phyloP scores from a whole-genome alignment of 2,329 filamentous ascomycete species.

The Fusarium globosum region DNA sequence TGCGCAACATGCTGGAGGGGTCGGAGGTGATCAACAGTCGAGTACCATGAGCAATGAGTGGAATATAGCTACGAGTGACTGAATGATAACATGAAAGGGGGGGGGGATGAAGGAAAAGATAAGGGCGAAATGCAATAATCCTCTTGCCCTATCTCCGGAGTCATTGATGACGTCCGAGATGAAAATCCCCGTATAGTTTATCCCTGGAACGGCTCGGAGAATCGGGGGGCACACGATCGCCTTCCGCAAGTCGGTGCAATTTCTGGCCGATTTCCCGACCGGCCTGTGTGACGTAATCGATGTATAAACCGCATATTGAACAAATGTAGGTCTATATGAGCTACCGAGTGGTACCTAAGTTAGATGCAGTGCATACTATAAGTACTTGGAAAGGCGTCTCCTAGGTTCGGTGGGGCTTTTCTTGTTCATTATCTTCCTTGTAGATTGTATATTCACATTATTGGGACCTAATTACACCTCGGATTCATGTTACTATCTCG shows the following conservation, averaged over 20 bases:
- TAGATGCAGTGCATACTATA: not conserved
- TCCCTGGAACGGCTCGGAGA: constrained; percentile 40
- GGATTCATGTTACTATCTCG: not conserved
- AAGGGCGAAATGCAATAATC: constrained; percentile 1
- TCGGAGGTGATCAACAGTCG: constrained; percentile 17
- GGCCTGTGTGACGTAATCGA: not conserved
- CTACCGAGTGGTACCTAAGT: not conserved
- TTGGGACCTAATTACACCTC: not conserved
- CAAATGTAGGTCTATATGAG: not conserved
- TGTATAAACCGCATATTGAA: not conserved
- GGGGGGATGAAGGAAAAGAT: too few species aligned
- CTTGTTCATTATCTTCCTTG: not conserved
- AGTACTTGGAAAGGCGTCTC: not conserved
- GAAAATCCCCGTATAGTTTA: constrained; percentile 39
- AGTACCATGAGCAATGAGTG: constrained; percentile 20
- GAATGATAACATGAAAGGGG: not conserved
- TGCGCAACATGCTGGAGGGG: constrained; percentile 45
- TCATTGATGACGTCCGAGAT: constrained; percentile 42
- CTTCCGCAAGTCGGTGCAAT: constrained; percentile 20
- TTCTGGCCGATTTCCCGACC: constrained; percentile 25
- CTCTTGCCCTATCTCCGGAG: constrained; percentile 15
- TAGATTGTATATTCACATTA: not conserved
- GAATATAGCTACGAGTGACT: not conserved
- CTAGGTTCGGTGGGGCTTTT: not conserved
- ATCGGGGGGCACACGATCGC: constrained; percentile 33